Evolutionary conservation across 1,284 basidiomycete species (phyloP).

Genomic region (Puccinia sorghi): DNA sequence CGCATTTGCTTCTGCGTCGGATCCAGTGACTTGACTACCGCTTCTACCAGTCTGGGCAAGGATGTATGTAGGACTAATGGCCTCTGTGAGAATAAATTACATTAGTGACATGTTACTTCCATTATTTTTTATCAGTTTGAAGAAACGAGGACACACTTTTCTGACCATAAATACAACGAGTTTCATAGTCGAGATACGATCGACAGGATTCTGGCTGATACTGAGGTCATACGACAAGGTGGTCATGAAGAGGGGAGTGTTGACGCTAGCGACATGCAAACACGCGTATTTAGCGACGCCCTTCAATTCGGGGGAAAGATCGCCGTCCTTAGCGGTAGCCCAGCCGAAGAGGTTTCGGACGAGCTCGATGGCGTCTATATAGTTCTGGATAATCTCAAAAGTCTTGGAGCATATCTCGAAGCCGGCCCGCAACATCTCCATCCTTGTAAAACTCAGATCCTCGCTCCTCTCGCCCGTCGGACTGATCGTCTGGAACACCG

Average conservation of each 20-base stretch:
- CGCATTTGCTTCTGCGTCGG: slow-evolving; percentile 76
- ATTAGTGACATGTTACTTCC: not conserved
- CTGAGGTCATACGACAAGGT: slow-evolving; percentile 88
- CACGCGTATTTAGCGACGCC: slow-evolving; percentile 73
- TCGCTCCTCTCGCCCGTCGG: not conserved
- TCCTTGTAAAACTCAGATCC: slow-evolving; percentile 53
- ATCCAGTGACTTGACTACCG: slow-evolving; percentile 93
- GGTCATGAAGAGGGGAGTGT: slow-evolving; percentile 91
- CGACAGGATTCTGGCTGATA: slow-evolving; percentile 72
- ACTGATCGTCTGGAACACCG: slow-evolving; percentile 26
- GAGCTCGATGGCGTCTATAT: slow-evolving; percentile 85
- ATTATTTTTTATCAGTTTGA: too few species aligned
- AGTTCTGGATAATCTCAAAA: slow-evolving; percentile 91
- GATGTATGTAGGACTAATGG: slow-evolving; percentile 82
- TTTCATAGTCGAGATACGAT: slow-evolving; percentile 85
- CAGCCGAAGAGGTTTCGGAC: slow-evolving; percentile 80
- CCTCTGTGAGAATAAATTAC: slow-evolving; percentile 62
- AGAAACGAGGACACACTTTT: slow-evolving; percentile 64
- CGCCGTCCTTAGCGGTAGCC: slow-evolving; percentile 75
- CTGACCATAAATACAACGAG: slow-evolving; percentile 90
- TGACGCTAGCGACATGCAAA: slow-evolving; percentile 76
- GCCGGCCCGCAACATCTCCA: slow-evolving; percentile 67
- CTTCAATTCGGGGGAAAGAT: slow-evolving; percentile 61
- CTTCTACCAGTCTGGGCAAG: slow-evolving; percentile 84
- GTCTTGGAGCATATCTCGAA: slow-evolving; percentile 87